Evolutionary conservation across 805 yeast genomes (phyloP).

Genomic region (Teunomyces aglyptinius): DNA sequence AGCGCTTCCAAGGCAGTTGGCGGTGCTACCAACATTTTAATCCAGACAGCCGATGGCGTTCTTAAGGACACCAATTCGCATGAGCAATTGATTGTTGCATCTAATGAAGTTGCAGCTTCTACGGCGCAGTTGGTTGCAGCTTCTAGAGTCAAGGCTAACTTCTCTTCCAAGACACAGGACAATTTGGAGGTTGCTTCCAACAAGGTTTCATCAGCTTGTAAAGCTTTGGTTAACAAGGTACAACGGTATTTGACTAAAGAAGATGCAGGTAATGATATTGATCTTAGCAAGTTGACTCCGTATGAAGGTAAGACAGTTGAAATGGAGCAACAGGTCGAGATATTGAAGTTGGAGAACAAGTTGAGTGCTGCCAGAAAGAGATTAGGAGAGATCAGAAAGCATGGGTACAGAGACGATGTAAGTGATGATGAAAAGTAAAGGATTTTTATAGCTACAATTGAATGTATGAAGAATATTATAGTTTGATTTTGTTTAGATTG

Average conservation of each 20-base stretch:
- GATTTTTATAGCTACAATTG: neutral
- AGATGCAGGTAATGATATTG: constrained; percentile 44
- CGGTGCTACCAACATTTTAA: constrained; percentile 74
- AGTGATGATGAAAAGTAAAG: constrained; percentile 48
- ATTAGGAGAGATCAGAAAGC: constrained; percentile 80
- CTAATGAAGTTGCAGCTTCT: constrained; percentile 88
- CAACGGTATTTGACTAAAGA: constrained; percentile 52
- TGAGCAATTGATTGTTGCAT: constrained; percentile 85
- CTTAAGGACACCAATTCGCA: constrained; percentile 60
- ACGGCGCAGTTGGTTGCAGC: constrained; percentile 93
- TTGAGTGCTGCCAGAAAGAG: constrained; percentile 71
- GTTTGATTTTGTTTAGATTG: neutral
- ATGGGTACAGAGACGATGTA: constrained; percentile 65
- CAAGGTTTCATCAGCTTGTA: constrained; percentile 73
- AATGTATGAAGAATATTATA: neutral
- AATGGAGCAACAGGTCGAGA: constrained; percentile 92
- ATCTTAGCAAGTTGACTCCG: constrained; percentile 64
- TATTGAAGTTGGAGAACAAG: constrained; percentile 75
- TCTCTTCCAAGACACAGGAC: constrained; percentile 74
- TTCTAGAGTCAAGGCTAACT: constrained; percentile 78
- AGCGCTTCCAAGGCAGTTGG: constrained; percentile 90
- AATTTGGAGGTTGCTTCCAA: constrained; percentile 66
- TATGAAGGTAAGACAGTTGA: constrained; percentile 83
- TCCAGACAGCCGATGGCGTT: constrained; percentile 85
- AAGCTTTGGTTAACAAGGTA: constrained; percentile 66